phyloP scores from a whole-genome alignment of 495 filamentous ascomycete genomes.

The Xylaria nigripes region DNA sequence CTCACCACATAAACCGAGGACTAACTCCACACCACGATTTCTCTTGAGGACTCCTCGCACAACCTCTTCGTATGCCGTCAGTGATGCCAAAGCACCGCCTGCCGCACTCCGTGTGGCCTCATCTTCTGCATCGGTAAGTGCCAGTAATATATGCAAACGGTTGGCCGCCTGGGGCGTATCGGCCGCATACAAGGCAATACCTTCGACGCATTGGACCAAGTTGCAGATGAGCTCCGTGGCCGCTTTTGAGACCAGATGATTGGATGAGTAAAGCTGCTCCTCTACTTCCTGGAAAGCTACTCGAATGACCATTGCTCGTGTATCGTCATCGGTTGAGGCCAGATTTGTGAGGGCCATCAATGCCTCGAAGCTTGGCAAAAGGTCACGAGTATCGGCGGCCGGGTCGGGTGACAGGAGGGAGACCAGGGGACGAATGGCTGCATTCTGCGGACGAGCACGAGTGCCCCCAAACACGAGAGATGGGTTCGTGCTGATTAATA shows the following conservation, averaged over 20 bases:
- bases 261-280: conserved; percentile 70
- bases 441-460: conserved; percentile 60
- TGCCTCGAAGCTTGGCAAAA: conserved; percentile 84
- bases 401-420: conserved; percentile 56
- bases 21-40: conserved; percentile 58
- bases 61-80: conserved; percentile 67
- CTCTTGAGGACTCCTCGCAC: conserved; percentile 60
- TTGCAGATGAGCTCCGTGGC: conserved; percentile 89
- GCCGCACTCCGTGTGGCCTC: conserved; percentile 70
- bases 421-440: conserved; percentile 70
- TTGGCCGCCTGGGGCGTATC: conserved; percentile 57
- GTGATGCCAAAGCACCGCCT: conserved; percentile 76
- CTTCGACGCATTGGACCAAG: conserved; percentile 67
- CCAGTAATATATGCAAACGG: conserved; percentile 72
- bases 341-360: conserved; percentile 90
- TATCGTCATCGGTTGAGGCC: conserved; percentile 66
- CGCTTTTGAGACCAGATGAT: conserved; percentile 69
- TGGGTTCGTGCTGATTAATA: conserved; percentile 85
- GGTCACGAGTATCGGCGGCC: conserved; percentile 58
- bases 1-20: conserved; percentile 69
- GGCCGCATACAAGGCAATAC: conserved; percentile 67
- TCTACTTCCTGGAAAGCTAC: conserved; percentile 66
- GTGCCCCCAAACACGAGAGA: conserved; percentile 73
- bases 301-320: conserved; percentile 62
- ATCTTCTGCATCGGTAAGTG: conserved; percentile 80